phyloP scores from a whole-genome alignment of 2,329 filamentous ascomycete genomes.

The Paecilomyces variotii region DNA sequence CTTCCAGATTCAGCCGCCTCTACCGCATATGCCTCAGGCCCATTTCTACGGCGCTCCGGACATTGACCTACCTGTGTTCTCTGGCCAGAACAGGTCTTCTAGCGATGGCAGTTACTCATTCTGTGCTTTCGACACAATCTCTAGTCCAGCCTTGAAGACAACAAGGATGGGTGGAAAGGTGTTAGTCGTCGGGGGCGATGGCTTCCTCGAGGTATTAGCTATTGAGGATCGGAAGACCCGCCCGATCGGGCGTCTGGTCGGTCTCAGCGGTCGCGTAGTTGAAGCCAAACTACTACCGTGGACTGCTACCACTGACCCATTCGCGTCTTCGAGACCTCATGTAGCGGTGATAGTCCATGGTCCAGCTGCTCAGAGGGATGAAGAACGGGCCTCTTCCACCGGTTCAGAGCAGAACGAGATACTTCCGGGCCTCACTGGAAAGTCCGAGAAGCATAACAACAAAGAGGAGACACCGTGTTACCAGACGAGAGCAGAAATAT shows the following conservation, averaged over 20 bases:
- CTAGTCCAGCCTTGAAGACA: slow-evolving; percentile 36
- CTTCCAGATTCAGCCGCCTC: slow-evolving; percentile 39
- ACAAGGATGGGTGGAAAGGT: slow-evolving; percentile 44
- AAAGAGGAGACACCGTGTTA: slow-evolving; percentile 42
- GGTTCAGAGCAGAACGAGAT: slow-evolving; percentile 29
- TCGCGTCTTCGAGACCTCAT: slow-evolving; percentile 57
- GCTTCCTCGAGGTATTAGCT: slow-evolving; percentile 66
- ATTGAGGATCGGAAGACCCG: slow-evolving; percentile 66
- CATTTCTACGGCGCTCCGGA: slow-evolving; percentile 72
- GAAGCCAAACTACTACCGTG: slow-evolving; percentile 76
- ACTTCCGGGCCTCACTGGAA: slow-evolving; percentile 17
- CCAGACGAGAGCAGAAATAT: slow-evolving; percentile 83
- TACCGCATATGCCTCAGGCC: slow-evolving; percentile 66
- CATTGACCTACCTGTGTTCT: slow-evolving; percentile 50
- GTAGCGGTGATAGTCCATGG: slow-evolving; percentile 76
- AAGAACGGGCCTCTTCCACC: slow-evolving; percentile 21
- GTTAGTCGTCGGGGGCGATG: slow-evolving; percentile 74
- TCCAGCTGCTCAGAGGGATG: slow-evolving; percentile 50
- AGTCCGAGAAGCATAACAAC: slow-evolving; percentile 13
- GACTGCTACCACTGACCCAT: slow-evolving; percentile 46
- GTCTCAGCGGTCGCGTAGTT: slow-evolving; percentile 69
- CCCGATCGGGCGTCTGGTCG: slow-evolving; percentile 61
- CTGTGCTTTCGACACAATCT: slow-evolving; percentile 70
- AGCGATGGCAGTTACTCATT: slow-evolving; percentile 58
- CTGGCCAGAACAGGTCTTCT: slow-evolving; percentile 14